A percentile compares a stretch with the other conserved stretches of the same genome.
Conservation (phyloP, 257 asterid species). For the Misopates orontium region DNA sequence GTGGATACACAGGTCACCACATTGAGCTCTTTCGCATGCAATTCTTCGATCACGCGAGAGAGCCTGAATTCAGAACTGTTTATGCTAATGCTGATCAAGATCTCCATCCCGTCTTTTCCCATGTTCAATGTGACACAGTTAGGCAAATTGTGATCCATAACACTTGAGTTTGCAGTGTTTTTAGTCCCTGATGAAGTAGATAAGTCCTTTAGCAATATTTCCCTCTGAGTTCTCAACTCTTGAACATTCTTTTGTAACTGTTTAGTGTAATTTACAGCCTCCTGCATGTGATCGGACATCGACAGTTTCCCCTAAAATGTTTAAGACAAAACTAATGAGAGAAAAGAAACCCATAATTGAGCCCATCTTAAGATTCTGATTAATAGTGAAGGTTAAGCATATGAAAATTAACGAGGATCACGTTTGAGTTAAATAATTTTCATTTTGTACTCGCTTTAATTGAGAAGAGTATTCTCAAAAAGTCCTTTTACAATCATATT, state of each 20-base stretch:
- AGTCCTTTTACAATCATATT: too few species aligned
- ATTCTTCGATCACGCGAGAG: conserved; percentile 12
- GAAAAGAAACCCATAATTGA: background rate
- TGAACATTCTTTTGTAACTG: conserved; percentile 5
- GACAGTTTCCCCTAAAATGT: conserved; percentile 5
- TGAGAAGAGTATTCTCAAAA: too few species aligned
- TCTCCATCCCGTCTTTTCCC: conserved; percentile 6
- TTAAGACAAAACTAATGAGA: background rate
- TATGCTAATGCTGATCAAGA: background rate
- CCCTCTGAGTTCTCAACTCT: conserved; percentile 4
- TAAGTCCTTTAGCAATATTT: background rate
- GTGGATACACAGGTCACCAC: conserved; percentile 14
- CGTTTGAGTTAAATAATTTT: too few species aligned
- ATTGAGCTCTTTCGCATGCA: background rate
- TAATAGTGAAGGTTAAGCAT: background rate
- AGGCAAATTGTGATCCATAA: background rate
- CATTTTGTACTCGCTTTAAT: too few species aligned
- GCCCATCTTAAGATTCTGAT: too few species aligned
- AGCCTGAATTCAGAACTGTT: background rate
- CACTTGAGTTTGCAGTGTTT: background rate
- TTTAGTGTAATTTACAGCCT: conserved; percentile 10
- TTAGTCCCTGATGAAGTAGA: background rate
- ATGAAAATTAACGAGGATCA: too few species aligned
- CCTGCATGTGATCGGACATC: conserved; percentile 12
- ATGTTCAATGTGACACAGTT: background rate